Percentiles rank a stretch among this genome's conserved stretches.
phyloP scores from a whole-genome alignment of 2,329 filamentous ascomycete species.

The Fonsecaea nubica region DNA sequence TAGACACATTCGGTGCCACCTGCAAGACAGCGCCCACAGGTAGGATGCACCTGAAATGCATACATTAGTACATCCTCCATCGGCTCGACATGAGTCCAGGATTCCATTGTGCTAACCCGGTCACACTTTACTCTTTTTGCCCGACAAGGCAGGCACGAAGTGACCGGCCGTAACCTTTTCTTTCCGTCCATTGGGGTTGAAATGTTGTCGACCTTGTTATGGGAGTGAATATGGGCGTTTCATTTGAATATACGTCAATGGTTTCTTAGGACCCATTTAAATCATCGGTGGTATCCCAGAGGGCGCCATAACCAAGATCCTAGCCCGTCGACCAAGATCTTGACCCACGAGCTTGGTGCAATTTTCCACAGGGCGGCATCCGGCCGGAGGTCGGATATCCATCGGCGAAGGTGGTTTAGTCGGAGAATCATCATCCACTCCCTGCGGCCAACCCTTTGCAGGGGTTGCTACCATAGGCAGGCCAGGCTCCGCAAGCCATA shows the following conservation, averaged over 20 bases:
- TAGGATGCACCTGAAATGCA: conserved; percentile 23
- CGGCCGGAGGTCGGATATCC: conserved; percentile 13
- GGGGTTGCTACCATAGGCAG: background rate
- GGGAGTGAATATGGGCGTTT: background rate
- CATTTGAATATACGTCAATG: conserved; percentile 1
- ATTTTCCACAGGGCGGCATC: background rate
- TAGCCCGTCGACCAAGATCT: background rate
- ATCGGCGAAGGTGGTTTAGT: conserved; percentile 5
- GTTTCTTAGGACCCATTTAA: background rate
- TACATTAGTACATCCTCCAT: conserved; percentile 15
- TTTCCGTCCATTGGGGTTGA: conserved; percentile 15
- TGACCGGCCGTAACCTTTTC: conserved; percentile 34
- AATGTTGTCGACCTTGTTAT: conserved; percentile 3
- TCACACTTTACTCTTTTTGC: conserved; percentile 32
- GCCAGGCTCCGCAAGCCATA: background rate
- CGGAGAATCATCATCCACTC: background rate
- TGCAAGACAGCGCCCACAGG: conserved; percentile 27
- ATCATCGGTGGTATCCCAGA: background rate
- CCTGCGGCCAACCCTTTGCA: background rate
- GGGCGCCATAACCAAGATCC: background rate
- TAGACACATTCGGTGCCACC: conserved; percentile 26
- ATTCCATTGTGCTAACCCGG: conserved; percentile 11
- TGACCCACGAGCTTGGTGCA: background rate
- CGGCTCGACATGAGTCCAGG: background rate
- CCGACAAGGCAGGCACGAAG: conserved; percentile 31